A percentile compares a stretch with the other conserved stretches of the same genome.
Conservation (phyloP, 768 basidiomycete species). For the Kwoniella dendrophila region DNA sequence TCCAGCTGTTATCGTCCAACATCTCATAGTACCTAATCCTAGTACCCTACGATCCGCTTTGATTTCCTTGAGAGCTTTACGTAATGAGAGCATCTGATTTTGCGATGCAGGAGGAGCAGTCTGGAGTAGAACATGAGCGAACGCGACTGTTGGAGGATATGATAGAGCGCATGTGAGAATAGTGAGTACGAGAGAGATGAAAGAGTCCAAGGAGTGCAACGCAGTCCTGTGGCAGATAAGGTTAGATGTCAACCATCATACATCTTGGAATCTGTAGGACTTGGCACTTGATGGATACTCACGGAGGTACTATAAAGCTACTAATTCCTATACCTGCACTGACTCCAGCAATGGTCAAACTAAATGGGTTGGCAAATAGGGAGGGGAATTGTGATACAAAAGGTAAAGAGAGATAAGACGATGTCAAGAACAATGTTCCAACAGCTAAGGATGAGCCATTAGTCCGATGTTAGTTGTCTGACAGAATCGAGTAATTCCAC, state of each 20-base stretch:
- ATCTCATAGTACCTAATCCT: constrained; percentile 43
- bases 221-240: constrained; percentile 18
- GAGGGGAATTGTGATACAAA: constrained; percentile 24
- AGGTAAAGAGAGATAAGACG: constrained; percentile 21
- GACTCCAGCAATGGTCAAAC: constrained; percentile 66
- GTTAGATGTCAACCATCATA: neutral
- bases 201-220: constrained; percentile 70
- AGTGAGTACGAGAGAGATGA: constrained; percentile 76
- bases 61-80: constrained; percentile 80
- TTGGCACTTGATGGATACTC: constrained; percentile 57
- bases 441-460: constrained; percentile 42
- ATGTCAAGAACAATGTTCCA: constrained; percentile 46
- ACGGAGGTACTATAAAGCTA: constrained; percentile 65
- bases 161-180: constrained; percentile 78
- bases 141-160: constrained; percentile 77
- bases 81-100: constrained; percentile 77
- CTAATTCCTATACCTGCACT: constrained; percentile 64
- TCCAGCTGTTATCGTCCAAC: constrained; percentile 31
- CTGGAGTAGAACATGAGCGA: constrained; percentile 84
- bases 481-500: neutral
- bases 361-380: constrained; percentile 75
- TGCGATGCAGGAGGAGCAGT: constrained; percentile 67
- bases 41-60: constrained; percentile 40
- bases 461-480: neutral
- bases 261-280: neutral